phyloP scores from a whole-genome alignment of 176 grass and related monocot species.

The Echinochloa phyllopogon region DNA sequence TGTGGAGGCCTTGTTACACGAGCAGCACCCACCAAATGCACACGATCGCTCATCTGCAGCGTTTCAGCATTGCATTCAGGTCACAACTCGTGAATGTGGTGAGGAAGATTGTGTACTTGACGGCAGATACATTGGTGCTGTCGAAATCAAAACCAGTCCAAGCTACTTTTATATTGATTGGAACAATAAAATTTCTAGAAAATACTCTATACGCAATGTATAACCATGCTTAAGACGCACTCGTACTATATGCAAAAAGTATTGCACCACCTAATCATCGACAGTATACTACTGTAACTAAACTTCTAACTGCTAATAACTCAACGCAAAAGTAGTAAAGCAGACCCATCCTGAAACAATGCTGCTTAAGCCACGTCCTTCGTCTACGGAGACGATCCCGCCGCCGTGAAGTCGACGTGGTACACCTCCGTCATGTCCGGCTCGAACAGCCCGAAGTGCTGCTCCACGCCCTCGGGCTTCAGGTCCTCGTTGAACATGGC shows the following conservation, averaged over 20 bases:
- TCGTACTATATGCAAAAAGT: not conserved
- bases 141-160: no score
- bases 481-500: slow-evolving; percentile 97
- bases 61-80: no score
- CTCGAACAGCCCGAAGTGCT: slow-evolving; percentile 76
- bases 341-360: not conserved
- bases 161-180: no score
- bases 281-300: not conserved
- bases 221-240: no score
- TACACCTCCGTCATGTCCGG: slow-evolving; percentile 97
- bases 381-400: slow-evolving; percentile 13
- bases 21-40: no score
- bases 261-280: not conserved
- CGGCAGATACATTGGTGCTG: no score
- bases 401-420: slow-evolving; percentile 66
- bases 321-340: not conserved
- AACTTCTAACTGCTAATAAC: not conserved
- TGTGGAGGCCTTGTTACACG: no score
- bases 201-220: no score
- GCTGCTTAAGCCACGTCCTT: not conserved
- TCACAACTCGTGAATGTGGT: no score
- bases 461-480: slow-evolving; percentile 81
- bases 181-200: no score
- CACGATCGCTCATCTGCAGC: no score
- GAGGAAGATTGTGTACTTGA: no score